A percentile compares a stretch with the other conserved stretches of the same genome.
Evolutionary conservation across 805 yeast genomes (phyloP).

Genomic region (Yamadazyma sp.): DNA sequence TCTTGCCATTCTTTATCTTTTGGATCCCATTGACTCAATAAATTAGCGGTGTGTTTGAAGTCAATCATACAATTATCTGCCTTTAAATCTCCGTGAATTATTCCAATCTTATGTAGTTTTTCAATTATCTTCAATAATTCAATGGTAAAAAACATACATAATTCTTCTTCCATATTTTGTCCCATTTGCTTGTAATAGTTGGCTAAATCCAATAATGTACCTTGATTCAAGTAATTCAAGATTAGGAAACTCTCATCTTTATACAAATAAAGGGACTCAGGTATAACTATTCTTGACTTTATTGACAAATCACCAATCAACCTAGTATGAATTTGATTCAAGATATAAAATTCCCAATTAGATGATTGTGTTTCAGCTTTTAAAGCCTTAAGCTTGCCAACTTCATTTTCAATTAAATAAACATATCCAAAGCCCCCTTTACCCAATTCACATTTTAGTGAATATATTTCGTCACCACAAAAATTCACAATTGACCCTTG

Average conservation of each 20-base stretch:
- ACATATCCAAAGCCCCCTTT: slow-evolving; percentile 81
- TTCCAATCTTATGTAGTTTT: slow-evolving; percentile 58
- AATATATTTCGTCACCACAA: slow-evolving; percentile 42
- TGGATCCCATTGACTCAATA: slow-evolving; percentile 3
- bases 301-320: slow-evolving; percentile 6
- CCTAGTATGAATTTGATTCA: slow-evolving; percentile 53
- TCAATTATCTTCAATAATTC: slow-evolving; percentile 62
- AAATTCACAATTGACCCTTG: slow-evolving; percentile 42
- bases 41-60: slow-evolving; percentile 25
- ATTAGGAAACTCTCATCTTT: slow-evolving; percentile 68
- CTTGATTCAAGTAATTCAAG: slow-evolving; percentile 63
- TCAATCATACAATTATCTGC: slow-evolving; percentile 84
- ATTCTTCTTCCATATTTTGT: slow-evolving; percentile 51
- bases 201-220: slow-evolving; percentile 69
- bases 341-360: slow-evolving; percentile 79
- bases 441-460: slow-evolving; percentile 59
- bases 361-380: slow-evolving; percentile 70
- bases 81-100: slow-evolving; percentile 82
- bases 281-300: slow-evolving; percentile 42
- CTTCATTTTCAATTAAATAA: slow-evolving; percentile 60
- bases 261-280: slow-evolving; percentile 52
- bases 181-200: slow-evolving; percentile 39
- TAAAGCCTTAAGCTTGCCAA: slow-evolving; percentile 58
- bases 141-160: slow-evolving; percentile 60
- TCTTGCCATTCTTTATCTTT: slow-evolving; percentile 42